Percentiles rank a stretch among this genome's conserved stretches.
phyloP scores from a whole-genome alignment of 2,329 filamentous ascomycete genomes.

The Tolypocladium pustulatum region DNA sequence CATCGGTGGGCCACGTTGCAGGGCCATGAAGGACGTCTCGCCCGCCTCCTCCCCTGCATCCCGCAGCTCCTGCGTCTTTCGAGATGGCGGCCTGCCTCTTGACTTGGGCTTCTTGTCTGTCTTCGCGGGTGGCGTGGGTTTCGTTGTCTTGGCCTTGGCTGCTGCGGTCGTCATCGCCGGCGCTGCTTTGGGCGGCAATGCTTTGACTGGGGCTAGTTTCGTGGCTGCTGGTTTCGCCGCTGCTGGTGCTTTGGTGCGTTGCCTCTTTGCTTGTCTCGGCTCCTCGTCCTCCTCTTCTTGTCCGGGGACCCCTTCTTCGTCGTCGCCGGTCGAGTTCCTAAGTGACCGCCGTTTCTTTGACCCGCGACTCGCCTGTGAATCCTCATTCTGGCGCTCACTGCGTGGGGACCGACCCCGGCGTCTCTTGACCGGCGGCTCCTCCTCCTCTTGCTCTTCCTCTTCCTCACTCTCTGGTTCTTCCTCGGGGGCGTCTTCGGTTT shows the following conservation, averaged over 20 bases:
- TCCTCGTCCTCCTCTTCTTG: slow-evolving; percentile 13
- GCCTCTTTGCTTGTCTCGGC: slow-evolving; percentile 14
- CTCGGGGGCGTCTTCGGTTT: slow-evolving; percentile 1
- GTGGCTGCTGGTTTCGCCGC: slow-evolving; percentile 6
- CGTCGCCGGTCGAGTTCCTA: not conserved
- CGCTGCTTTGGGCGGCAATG: slow-evolving; percentile 12
- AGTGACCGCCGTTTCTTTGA: slow-evolving; percentile 7
- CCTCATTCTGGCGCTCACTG: slow-evolving; percentile 1
- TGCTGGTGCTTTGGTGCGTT: slow-evolving; percentile 12
- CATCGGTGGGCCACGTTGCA: slow-evolving; percentile 44
- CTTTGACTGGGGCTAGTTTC: slow-evolving; percentile 12
- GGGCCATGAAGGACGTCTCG: slow-evolving; percentile 35
- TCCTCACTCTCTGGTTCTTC: slow-evolving; percentile 9
- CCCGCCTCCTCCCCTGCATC: slow-evolving; percentile 26
- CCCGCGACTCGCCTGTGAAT: not conserved
- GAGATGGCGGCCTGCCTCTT: slow-evolving; percentile 14
- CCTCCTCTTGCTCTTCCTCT: slow-evolving; percentile 4
- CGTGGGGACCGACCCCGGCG: slow-evolving; percentile 7
- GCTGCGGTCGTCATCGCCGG: slow-evolving; percentile 4
- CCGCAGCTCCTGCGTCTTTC: slow-evolving; percentile 27
- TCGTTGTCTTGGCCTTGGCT: slow-evolving; percentile 1
- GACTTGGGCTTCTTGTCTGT: slow-evolving; percentile 5
- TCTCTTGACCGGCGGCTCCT: slow-evolving; percentile 5
- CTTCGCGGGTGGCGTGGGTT: slow-evolving; percentile 1
- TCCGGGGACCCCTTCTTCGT: not conserved